phyloP scores from a whole-genome alignment of 164 flowering plant species.

The Annona squamosa region DNA sequence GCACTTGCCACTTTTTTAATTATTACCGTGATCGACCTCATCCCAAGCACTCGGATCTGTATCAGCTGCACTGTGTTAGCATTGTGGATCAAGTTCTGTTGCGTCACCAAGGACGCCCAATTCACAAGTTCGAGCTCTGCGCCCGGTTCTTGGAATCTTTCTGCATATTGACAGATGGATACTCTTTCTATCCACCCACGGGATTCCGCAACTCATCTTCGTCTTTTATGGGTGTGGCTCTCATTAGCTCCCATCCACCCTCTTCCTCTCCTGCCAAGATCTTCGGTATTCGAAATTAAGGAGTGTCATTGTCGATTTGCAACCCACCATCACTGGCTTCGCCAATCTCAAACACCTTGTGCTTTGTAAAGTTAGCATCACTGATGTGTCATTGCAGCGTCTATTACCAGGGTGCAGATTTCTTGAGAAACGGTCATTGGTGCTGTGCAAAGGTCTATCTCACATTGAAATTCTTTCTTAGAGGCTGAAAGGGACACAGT shows the following conservation, averaged over 20 bases:
- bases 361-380: slow-evolving; percentile 21
- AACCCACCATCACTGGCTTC: background rate
- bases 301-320: background rate
- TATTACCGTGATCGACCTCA: too few species aligned
- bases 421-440: background rate
- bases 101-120: background rate
- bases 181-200: background rate
- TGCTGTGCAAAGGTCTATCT: too few species aligned
- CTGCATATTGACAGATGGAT: background rate
- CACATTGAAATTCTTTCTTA: too few species aligned
- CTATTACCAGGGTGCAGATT: background rate
- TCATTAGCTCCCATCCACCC: too few species aligned
- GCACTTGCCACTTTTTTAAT: too few species aligned
- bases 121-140: background rate
- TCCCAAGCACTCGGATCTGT: slow-evolving; percentile 7
- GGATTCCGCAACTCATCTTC: background rate
- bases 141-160: background rate
- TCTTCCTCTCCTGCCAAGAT: background rate
- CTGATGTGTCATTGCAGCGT: too few species aligned
- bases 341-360: slow-evolving; percentile 26
- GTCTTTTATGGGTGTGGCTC: too few species aligned
- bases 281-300: background rate
- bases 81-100: background rate
- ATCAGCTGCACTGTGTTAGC: slow-evolving; percentile 20
- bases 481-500: too few species aligned